These are phyloP conservation scores for Triglochin maritima DNA, from an alignment of 106 monocot species.

Conservation along the genomic window DNA sequence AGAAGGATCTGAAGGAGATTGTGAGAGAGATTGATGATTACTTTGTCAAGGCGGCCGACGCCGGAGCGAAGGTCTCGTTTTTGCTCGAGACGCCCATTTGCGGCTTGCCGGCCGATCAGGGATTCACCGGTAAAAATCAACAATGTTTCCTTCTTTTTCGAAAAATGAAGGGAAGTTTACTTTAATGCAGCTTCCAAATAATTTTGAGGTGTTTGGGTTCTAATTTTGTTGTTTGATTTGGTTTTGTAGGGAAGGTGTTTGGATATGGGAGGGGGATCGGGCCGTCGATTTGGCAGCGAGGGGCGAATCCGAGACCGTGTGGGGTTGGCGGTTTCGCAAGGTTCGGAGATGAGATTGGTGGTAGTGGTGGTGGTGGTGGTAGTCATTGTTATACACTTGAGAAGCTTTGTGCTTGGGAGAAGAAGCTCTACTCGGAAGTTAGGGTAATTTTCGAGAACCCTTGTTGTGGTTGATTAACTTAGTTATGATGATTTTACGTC, in stretches of 20 bases:
- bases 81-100: conserved; percentile 48
- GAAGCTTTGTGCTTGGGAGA: conserved; percentile 96
- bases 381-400: conserved; percentile 84
- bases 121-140: conserved; percentile 22
- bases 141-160: neutral
- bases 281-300: conserved; percentile 40
- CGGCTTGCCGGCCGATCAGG: conserved; percentile 19
- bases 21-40: conserved; percentile 84
- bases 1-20: conserved; percentile 64
- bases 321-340: conserved; percentile 25
- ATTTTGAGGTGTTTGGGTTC: neutral
- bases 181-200: too few species aligned
- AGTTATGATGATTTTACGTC: neutral
- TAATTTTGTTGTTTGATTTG: neutral
- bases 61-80: conserved; percentile 43
- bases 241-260: conserved; percentile 47
- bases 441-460: conserved; percentile 32
- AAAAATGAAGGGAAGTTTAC: neutral
- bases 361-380: conserved; percentile 8
- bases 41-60: conserved; percentile 71
- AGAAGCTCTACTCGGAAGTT: conserved; percentile 80
- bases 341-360: conserved; percentile 9
- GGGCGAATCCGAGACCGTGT: conserved; percentile 20
- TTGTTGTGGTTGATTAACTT: neutral
- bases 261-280: conserved; percentile 59